A percentile compares a stretch with the other conserved stretches of the same genome.
phyloP scores from a whole-genome alignment of 2,329 filamentous ascomycete species.

The Teratosphaeriaceae sp. region DNA sequence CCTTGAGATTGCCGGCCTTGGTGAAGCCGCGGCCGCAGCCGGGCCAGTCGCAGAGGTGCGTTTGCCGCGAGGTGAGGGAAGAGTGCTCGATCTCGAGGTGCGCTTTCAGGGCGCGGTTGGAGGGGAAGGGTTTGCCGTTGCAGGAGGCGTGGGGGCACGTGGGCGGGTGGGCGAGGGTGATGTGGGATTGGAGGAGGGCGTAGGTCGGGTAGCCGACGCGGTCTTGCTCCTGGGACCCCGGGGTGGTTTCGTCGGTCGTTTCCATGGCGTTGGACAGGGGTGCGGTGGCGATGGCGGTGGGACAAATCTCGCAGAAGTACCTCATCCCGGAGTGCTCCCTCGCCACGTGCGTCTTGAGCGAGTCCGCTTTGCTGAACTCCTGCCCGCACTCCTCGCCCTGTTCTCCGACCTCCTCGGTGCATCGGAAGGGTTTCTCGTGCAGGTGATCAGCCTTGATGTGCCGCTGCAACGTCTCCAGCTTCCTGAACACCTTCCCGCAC shows the following conservation, averaged over 20 bases:
- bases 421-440: conserved; percentile 63
- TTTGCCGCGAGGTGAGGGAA: conserved; percentile 26
- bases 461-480: conserved; percentile 76
- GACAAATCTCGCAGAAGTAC: conserved; percentile 74
- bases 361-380: conserved; percentile 66
- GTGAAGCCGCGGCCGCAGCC: conserved; percentile 74
- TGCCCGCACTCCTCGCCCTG: conserved; percentile 47
- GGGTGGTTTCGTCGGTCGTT: background rate
- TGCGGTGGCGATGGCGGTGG: conserved; percentile 7
- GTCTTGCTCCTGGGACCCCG: no score
- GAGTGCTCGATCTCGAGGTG: conserved; percentile 71
- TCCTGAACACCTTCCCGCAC: conserved; percentile 80
- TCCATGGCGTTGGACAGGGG: background rate
- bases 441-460: conserved; percentile 75
- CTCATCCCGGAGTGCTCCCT: conserved; percentile 62
- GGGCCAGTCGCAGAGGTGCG: conserved; percentile 57
- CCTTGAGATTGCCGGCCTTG: conserved; percentile 72
- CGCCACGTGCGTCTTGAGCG: conserved; percentile 64
- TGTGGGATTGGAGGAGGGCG: conserved; percentile 64
- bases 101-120: conserved; percentile 60
- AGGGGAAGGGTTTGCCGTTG: conserved; percentile 58
- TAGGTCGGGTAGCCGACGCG: conserved; percentile 59
- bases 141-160: conserved; percentile 61
- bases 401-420: conserved; percentile 50
- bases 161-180: conserved; percentile 63